phyloP scores from a whole-genome alignment of 805 yeast genomes.

The Starmera dryadoides region DNA sequence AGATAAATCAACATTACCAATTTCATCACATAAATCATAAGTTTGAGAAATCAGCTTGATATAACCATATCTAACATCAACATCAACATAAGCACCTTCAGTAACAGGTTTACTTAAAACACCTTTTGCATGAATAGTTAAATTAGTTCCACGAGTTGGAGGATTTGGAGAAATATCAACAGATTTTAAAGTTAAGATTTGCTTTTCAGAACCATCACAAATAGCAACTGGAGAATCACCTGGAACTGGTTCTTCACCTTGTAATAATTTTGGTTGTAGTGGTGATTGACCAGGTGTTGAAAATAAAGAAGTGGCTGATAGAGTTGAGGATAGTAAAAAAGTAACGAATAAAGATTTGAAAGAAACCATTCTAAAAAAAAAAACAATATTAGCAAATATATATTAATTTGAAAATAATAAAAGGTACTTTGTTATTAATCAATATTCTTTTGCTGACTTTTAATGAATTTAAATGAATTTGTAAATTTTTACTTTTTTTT shows the following conservation, averaged over 20 bases:
- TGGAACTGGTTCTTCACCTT: constrained; percentile 64
- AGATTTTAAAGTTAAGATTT: constrained; percentile 52
- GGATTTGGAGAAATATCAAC: constrained; percentile 78
- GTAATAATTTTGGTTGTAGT: constrained; percentile 17
- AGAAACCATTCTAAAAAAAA: background rate
- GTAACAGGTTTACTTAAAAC: constrained; percentile 42
- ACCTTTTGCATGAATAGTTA: constrained; percentile 77
- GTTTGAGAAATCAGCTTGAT: constrained; percentile 83
- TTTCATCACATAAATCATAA: constrained; percentile 87
- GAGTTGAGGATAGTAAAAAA: constrained; percentile 1
- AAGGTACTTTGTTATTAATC: too few species aligned
- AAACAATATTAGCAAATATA: background rate
- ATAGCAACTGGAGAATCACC: constrained; percentile 82
- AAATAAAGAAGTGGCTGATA: constrained; percentile 11
- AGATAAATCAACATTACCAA: constrained; percentile 71
- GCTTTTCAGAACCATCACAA: constrained; percentile 63
- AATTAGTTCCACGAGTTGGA: constrained; percentile 76
- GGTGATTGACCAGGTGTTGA: constrained; percentile 13
- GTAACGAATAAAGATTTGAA: constrained; percentile 1
- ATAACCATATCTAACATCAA: constrained; percentile 88
- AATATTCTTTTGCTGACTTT: too few species aligned
- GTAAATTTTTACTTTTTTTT: too few species aligned
- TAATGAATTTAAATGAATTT: too few species aligned
- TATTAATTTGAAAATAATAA: too few species aligned
- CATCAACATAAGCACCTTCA: constrained; percentile 92